Conservation (phyloP, 768 basidiomycete species). For the Boletus speciosus region DNA sequence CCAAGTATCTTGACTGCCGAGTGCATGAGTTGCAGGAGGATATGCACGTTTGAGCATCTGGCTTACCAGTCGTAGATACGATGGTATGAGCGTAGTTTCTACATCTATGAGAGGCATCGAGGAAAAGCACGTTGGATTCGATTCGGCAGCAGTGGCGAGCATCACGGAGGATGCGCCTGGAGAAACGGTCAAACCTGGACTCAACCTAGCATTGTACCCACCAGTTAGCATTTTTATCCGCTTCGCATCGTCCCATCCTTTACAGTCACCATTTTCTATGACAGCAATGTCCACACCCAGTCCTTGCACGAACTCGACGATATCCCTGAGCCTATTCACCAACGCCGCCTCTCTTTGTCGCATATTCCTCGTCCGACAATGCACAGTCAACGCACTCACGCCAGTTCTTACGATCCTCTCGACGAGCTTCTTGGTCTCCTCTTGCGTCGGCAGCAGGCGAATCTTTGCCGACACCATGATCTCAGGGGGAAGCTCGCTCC, state of each 20-base stretch:
- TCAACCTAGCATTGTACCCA: slow-evolving; percentile 26
- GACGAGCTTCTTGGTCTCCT: slow-evolving; percentile 88
- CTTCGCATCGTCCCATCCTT: slow-evolving; percentile 72
- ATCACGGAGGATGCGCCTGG: slow-evolving; percentile 86
- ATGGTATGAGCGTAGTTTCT: slow-evolving; percentile 62
- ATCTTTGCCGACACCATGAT: slow-evolving; percentile 95
- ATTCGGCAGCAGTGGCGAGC: slow-evolving; percentile 94
- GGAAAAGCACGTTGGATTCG: slow-evolving; percentile 88
- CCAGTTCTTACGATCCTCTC: slow-evolving; percentile 85
- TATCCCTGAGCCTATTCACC: slow-evolving; percentile 73
- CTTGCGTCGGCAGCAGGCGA: slow-evolving; percentile 78
- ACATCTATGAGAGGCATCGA: slow-evolving; percentile 63
- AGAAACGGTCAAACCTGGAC: neutral
- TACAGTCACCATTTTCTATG: slow-evolving; percentile 91
- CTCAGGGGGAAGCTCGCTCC: slow-evolving; percentile 65
- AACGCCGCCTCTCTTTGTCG: slow-evolving; percentile 75
- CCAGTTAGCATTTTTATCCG: slow-evolving; percentile 75
- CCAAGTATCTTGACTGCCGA: slow-evolving; percentile 64
- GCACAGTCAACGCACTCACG: slow-evolving; percentile 85
- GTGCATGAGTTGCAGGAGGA: slow-evolving; percentile 1
- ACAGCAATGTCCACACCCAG: slow-evolving; percentile 81
- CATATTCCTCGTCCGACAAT: slow-evolving; percentile 94
- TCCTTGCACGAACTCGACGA: slow-evolving; percentile 78
- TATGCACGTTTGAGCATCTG: neutral
- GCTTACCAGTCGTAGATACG: slow-evolving; percentile 70